Evolutionary conservation across 176 grass and related monocot species (phyloP).

Genomic region (Otatea glauca): DNA sequence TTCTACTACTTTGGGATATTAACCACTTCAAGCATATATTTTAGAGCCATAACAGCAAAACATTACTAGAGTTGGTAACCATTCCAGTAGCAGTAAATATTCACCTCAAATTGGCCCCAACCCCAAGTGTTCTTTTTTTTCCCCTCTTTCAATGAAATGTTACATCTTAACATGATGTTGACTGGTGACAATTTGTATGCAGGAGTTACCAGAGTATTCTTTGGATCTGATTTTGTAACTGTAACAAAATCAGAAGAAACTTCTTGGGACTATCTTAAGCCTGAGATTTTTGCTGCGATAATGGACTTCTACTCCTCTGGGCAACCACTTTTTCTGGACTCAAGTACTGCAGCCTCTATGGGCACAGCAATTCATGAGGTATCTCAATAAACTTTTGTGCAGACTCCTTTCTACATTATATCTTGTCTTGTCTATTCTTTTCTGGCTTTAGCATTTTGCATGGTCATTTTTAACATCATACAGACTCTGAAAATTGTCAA

Average conservation of each 20-base stretch:
- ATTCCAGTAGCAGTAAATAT: not conserved
- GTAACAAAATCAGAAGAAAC: conserved; percentile 92
- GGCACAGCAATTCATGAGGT: conserved; percentile 95
- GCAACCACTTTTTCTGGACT: conserved; percentile 79
- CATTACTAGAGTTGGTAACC: not conserved
- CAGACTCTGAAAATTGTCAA: not conserved
- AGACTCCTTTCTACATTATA: not conserved
- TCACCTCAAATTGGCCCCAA: not conserved
- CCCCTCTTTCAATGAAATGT: not conserved
- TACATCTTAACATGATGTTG: conserved; percentile 12
- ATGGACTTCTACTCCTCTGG: conserved; percentile 98
- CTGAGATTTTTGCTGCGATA: conserved; percentile 86
- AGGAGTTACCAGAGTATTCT: conserved; percentile 96
- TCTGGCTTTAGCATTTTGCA: not conserved
- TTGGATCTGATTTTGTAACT: conserved; percentile 93
- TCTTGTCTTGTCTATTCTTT: not conserved
- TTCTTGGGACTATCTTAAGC: conserved; percentile 94
- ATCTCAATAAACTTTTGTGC: conserved; percentile 25
- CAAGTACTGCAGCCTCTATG: conserved; percentile 73
- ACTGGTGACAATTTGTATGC: conserved; percentile 33
- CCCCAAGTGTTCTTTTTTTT: not conserved
- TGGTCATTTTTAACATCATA: not conserved
- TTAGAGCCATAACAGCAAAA: not conserved
- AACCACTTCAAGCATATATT: not conserved
- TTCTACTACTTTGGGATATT: not conserved